Base-by-base conservation (phyloP, 306 rosid species). In the Sesbania bispinosa region DNA sequence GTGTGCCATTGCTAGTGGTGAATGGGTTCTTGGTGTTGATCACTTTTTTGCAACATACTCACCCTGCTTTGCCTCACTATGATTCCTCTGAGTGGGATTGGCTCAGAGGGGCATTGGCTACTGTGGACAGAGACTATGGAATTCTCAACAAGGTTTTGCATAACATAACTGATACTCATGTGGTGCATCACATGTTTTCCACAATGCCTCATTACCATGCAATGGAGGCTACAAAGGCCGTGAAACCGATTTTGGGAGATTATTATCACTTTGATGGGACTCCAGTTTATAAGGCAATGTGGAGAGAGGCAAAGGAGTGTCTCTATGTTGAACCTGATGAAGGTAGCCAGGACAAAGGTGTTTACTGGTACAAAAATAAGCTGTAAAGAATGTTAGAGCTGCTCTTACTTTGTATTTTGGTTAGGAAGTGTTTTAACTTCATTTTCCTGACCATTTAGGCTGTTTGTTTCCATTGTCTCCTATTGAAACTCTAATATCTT, bases 131-230 rank as follows among this genome's bases (percentile, higher is more conserved):
- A 54, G 78, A 71, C 5, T 78, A 78, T 19, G 82, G 82, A 13
- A 32, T 78, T 21, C 13, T 71, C 16, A 78, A 78, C 1, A 78
- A 71, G 33, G 82, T 78, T 32, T 23, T 71, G 0, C 82, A 78
- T 33, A 71, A 78, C 11, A 78, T 78, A 6, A 78, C 82, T 0
- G 77, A 78, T 15, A 78, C 82, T 1, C 82, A 78, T 19, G 78
- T 78, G 6, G 73, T 69, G 0, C 82, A 78, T 63, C 82, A 78
- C 52, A 75, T 92, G 85, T 83, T 92, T 52, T 87, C 98, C 0
- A 89, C 88, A 0, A 86, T 89, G 90, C 96, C 98, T 0, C 98
- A 89, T 62, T 92, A 92, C 55, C 90, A 92, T 58, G 96, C 94
- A 7, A 83, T 84, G 92, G 96, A 92, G 61, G 96, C 96, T n/a